Conservation (phyloP, 129 eudicot species). For the Helianthus tuberosus region DNA sequence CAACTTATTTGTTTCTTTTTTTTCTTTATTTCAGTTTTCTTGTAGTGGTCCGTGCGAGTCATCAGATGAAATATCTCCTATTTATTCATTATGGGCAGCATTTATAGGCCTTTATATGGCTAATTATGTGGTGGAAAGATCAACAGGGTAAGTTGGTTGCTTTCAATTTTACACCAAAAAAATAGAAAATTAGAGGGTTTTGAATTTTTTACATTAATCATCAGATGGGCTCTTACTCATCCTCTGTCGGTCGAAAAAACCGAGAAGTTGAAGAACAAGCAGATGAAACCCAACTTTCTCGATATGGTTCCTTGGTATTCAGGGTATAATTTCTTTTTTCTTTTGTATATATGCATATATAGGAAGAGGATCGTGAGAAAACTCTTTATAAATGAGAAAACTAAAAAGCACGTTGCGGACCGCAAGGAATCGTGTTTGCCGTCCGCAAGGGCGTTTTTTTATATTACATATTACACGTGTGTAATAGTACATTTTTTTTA, state of each 20-base stretch:
- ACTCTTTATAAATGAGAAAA: too few species aligned
- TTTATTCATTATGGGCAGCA: slow-evolving; percentile 97
- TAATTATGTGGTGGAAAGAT: slow-evolving; percentile 95
- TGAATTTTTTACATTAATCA: slow-evolving; percentile 18
- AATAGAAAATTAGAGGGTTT: not conserved
- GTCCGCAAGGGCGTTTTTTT: too few species aligned
- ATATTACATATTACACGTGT: too few species aligned
- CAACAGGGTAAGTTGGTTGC: slow-evolving; percentile 74
- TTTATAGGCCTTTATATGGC: slow-evolving; percentile 98
- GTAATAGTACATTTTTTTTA: too few species aligned
- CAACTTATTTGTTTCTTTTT: not conserved
- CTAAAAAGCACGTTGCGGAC: too few species aligned
- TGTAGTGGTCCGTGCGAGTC: slow-evolving; percentile 85
- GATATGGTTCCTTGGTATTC: slow-evolving; percentile 99
- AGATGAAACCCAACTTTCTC: slow-evolving; percentile 86
- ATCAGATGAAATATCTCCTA: slow-evolving; percentile 92
- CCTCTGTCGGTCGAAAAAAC: slow-evolving; percentile 81
- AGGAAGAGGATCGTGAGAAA: too few species aligned
- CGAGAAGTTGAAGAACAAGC: slow-evolving; percentile 85
- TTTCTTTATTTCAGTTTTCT: slow-evolving; percentile 56
- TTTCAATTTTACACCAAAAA: not conserved
- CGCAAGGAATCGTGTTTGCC: too few species aligned
- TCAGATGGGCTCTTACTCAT: slow-evolving; percentile 99
- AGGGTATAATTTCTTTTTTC: slow-evolving; percentile 53
- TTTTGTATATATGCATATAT: not conserved